These are phyloP conservation scores for Irpex lacteus DNA, from an alignment of 1,284 basidiomycete species.

Conservation along the genomic window DNA sequence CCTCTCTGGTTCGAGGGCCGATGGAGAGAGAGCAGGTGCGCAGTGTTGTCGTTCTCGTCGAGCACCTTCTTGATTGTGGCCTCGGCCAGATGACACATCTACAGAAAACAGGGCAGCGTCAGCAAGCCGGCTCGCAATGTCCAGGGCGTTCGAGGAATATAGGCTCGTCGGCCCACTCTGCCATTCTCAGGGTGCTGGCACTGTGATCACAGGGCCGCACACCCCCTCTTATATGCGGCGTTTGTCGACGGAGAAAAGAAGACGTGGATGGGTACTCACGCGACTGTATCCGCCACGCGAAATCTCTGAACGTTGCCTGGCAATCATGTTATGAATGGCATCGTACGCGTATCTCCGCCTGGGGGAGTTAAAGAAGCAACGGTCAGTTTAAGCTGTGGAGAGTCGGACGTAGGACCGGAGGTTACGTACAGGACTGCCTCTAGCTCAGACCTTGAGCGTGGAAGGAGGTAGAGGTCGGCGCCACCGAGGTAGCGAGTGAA, in stretches of 20 bases:
- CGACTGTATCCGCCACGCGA: conserved; percentile 71
- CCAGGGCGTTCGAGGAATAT: background rate
- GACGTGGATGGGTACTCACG: conserved; percentile 40
- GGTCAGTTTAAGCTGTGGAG: background rate
- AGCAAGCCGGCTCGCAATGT: conserved; percentile 6
- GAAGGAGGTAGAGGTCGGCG: conserved; percentile 65
- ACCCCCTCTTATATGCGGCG: background rate
- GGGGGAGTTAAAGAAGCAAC: conserved; percentile 10
- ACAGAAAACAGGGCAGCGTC: background rate
- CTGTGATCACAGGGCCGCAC: background rate
- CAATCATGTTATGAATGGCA: conserved; percentile 75
- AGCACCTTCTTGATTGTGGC: conserved; percentile 67
- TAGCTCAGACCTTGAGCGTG: conserved; percentile 60
- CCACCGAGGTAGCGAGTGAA: conserved; percentile 38
- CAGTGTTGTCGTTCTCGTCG: conserved; percentile 61
- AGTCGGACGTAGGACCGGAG: conserved; percentile 4
- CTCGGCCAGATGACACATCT: conserved; percentile 71
- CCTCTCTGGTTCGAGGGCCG: conserved; percentile 21
- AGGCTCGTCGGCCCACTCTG: background rate
- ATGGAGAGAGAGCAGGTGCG: conserved; percentile 63
- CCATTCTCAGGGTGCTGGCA: background rate
- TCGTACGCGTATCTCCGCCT: conserved; percentile 75
- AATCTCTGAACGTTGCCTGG: conserved; percentile 60
- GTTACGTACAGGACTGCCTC: conserved; percentile 65
- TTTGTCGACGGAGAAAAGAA: conserved; percentile 2